A percentile compares a stretch with the other conserved stretches of the same genome.
Evolutionary conservation across 2,329 filamentous ascomycete genomes (phyloP).

Genomic region (Metarhizium rileyi): DNA sequence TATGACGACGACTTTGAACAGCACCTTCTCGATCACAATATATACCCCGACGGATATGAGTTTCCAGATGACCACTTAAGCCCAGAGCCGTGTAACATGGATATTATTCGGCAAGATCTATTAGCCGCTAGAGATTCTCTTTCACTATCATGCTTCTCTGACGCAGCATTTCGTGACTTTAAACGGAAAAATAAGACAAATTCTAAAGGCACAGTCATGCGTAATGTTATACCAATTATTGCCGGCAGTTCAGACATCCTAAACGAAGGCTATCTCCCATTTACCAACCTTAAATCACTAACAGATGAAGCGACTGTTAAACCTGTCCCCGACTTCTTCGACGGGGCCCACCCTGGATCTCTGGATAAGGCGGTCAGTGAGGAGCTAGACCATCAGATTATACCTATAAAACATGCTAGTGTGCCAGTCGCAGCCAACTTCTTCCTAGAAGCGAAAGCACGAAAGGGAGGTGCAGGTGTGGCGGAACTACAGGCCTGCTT

Average conservation of each 20-base stretch:
- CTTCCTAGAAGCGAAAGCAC: constrained; percentile 30
- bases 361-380: too few species aligned
- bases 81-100: neutral
- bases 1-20: constrained; percentile 4
- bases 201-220: neutral
- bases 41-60: neutral
- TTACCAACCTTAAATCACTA: too few species aligned
- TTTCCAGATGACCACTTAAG: neutral
- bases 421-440: constrained; percentile 16
- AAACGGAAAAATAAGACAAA: neutral
- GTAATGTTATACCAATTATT: neutral
- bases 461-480: constrained; percentile 18
- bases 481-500: constrained; percentile 25
- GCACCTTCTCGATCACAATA: neutral
- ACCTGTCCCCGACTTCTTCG: too few species aligned
- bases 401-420: too few species aligned
- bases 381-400: too few species aligned
- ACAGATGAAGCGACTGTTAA: too few species aligned
- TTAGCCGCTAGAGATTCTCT: neutral
- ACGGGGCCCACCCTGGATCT: too few species aligned
- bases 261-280: too few species aligned
- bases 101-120: neutral
- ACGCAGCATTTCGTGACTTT: neutral
- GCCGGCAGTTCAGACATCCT: too few species aligned
- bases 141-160: neutral